Base-by-base conservation (phyloP, 352 stramenopile species). In the Blastocystis sp. region DNA sequence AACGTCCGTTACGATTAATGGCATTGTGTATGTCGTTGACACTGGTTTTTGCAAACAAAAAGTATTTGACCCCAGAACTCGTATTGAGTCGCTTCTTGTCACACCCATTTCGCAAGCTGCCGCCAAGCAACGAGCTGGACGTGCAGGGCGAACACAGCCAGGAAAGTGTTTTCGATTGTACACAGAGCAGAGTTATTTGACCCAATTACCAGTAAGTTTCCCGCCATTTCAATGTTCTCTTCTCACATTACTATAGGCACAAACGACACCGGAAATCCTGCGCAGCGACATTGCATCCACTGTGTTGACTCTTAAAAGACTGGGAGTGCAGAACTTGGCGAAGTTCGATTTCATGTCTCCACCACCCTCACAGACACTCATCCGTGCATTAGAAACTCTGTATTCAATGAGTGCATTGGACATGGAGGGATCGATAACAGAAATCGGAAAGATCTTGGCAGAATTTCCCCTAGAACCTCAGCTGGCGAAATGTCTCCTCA, bases 11-110 rank as follows among this genome's bases (percentile, higher is more conserved):
- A 99, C 98, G 0, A 99, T 99, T 92, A 96, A 99, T 92, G 98
- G 96, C 34, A 98, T 99, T 88, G 96, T 99, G 20, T 99, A 99
- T 92, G 98, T 99, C 43, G 94, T 99, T 50, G 98, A 99, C 92
- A 95, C 96, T 30, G 97, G 98, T 66, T 99, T 99, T 90, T 98
- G 93, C 37, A 99, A 99, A 92, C 96, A 99, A 92, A 99, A 98
- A 92, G 95, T 98, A 30, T 99, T 99, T 93, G 99, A 99, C 93
- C 97, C 97, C 47, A 93, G 96, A 24, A 98, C 98, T 79, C 94
- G 97, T 62, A 96, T 99, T 9, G 97, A 99, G 92, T 98, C 95
- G 26, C 92, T 99, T 56, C 92, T 99, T 37, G 97, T 99, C 20
- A 98, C 95, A 55, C 96, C 96, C 2, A 99, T 99, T 90, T 99